Percentiles rank a stretch among this genome's conserved stretches.
Conservation (phyloP, 257 asterid species). For the Solanum infundibuliforme region DNA sequence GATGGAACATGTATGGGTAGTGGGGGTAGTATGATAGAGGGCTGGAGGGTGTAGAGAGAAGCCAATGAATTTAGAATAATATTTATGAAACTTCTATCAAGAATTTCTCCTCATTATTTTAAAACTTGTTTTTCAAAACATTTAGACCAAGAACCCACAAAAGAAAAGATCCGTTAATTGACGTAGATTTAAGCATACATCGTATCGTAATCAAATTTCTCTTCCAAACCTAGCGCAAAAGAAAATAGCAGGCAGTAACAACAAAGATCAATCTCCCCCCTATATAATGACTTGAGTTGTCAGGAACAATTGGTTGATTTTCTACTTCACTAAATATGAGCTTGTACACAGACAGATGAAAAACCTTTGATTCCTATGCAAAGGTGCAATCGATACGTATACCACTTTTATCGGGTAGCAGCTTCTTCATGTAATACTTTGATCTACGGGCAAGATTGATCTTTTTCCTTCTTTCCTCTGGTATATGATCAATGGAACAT, state of each 20-base stretch:
- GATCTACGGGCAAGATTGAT: conserved; percentile 72
- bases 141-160: neutral
- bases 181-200: neutral
- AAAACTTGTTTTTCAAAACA: neutral
- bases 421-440: conserved; percentile 76
- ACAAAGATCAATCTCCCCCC: neutral
- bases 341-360: neutral
- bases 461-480: conserved; percentile 60
- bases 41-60: neutral
- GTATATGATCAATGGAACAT: conserved; percentile 61
- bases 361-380: conserved; percentile 9
- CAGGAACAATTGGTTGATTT: neutral
- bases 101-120: neutral
- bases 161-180: neutral
- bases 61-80: neutral
- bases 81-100: neutral
- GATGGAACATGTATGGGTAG: neutral
- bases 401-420: conserved; percentile 70
- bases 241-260: neutral
- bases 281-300: neutral
- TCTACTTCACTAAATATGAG: neutral
- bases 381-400: conserved; percentile 39
- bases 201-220: neutral
- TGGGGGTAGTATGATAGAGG: neutral
- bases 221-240: neutral